Percentiles rank a stretch among this genome's conserved stretches.
These are phyloP conservation scores for Pyrus communis DNA, from an alignment of 306 rosid species.

Conservation along the genomic window DNA sequence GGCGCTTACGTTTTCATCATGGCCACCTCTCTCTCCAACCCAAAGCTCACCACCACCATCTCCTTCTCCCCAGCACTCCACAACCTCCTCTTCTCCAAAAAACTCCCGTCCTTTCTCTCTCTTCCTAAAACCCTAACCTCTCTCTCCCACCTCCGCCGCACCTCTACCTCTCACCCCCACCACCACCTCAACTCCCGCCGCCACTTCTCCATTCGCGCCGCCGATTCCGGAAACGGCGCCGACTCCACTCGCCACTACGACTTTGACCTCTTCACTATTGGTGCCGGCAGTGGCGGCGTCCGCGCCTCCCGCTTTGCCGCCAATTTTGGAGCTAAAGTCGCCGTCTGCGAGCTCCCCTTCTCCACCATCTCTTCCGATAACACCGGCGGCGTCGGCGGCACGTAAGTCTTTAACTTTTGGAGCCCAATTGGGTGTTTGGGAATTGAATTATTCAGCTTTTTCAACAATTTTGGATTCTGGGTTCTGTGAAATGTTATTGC, in stretches of 20 bases:
- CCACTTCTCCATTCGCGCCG: conserved; percentile 32
- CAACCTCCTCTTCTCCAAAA: conserved; percentile 34
- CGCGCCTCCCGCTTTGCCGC: conserved; percentile 82
- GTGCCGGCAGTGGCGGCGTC: conserved; percentile 96
- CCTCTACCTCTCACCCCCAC: conserved; percentile 9
- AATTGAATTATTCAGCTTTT: background rate
- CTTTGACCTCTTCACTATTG: conserved; percentile 88
- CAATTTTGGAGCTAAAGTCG: conserved; percentile 65
- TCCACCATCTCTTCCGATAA: conserved; percentile 78
- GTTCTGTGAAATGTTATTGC: background rate
- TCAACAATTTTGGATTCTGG: background rate
- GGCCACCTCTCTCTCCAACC: conserved; percentile 37
- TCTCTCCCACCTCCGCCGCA: background rate
- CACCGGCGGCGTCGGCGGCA: conserved; percentile 92
- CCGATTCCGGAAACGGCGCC: conserved; percentile 41
- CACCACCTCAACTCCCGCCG: conserved; percentile 15
- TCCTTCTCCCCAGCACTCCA: conserved; percentile 35
- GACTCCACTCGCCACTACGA: conserved; percentile 49
- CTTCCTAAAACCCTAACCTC: conserved; percentile 16
- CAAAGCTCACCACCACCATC: conserved; percentile 27
- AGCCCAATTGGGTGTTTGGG: background rate
- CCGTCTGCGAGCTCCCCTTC: conserved; percentile 94
- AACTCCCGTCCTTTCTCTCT: conserved; percentile 17
- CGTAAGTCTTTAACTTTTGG: conserved; percentile 37
- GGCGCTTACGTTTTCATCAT: background rate